Percentiles rank a stretch among this genome's conserved stretches.
Conservation (phyloP, 2,329 filamentous ascomycete genomes). For the Botrytis byssoidea region DNA sequence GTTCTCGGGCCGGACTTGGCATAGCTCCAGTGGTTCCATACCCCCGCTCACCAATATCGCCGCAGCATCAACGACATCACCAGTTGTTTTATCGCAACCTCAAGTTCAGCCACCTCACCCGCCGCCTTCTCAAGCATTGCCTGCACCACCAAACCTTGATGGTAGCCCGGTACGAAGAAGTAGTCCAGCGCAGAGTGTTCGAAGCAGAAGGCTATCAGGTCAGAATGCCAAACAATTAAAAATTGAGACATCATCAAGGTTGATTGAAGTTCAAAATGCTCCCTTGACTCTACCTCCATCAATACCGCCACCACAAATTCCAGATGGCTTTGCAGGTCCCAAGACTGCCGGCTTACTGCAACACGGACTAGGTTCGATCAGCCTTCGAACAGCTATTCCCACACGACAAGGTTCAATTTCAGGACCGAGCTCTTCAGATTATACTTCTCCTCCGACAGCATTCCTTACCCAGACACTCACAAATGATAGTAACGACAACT, state of each 20-base stretch:
- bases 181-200: constrained; percentile 52
- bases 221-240: constrained; percentile 80
- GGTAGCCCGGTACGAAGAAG: constrained; percentile 36
- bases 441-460: constrained; percentile 37
- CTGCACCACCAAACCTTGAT: constrained; percentile 43
- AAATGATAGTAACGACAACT: constrained; percentile 41
- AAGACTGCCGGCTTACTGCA: constrained; percentile 35
- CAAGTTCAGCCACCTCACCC: constrained; percentile 39
- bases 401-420: constrained; percentile 34
- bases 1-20: constrained; percentile 74
- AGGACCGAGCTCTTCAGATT: constrained; percentile 34
- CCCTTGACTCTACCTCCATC: constrained; percentile 31
- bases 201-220: constrained; percentile 75
- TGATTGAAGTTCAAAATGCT: constrained; percentile 22
- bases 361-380: constrained; percentile 25
- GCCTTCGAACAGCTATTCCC: constrained; percentile 30
- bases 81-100: constrained; percentile 33
- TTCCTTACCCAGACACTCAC: constrained; percentile 34
- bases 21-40: constrained; percentile 74
- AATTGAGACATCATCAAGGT: constrained; percentile 67
- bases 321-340: constrained; percentile 27
- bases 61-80: constrained; percentile 46
- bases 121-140: constrained; percentile 40
- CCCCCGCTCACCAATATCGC: constrained; percentile 70
- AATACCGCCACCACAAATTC: constrained; percentile 33